Percentiles rank a stretch among this genome's conserved stretches.
phyloP scores from a whole-genome alignment of 2,329 filamentous ascomycete species.

The Penicillium decumbens region DNA sequence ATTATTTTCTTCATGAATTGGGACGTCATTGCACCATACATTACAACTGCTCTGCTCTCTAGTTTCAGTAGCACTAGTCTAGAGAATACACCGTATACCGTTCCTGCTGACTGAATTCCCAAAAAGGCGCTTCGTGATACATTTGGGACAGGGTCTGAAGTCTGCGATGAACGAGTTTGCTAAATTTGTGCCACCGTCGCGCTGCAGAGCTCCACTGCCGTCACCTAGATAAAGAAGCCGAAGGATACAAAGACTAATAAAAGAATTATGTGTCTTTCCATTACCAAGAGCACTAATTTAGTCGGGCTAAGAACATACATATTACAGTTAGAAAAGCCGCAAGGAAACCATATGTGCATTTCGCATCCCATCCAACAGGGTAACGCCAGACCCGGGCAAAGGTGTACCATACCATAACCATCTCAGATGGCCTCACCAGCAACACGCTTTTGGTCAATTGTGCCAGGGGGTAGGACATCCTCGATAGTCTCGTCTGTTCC shows the following conservation, averaged over 20 bases:
- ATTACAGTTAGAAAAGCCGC: background rate
- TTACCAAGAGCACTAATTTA: background rate
- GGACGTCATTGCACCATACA: background rate
- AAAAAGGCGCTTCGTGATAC: background rate
- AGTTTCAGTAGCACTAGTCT: background rate
- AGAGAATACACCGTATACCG: background rate
- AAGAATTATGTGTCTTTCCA: background rate
- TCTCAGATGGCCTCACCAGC: slow-evolving; percentile 8
- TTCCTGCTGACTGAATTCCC: background rate
- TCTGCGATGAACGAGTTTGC: background rate
- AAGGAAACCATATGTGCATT: background rate
- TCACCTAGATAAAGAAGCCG: background rate
- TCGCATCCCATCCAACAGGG: background rate
- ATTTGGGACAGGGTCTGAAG: background rate
- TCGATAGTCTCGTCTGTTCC: slow-evolving; percentile 74
- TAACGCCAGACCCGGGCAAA: background rate
- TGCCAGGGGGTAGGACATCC: slow-evolving; percentile 53
- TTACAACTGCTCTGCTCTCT: background rate
- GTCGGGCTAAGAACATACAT: background rate
- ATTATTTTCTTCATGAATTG: background rate
- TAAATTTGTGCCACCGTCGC: background rate
- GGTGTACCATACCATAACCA: background rate
- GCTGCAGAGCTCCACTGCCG: background rate
- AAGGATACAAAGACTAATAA: background rate
- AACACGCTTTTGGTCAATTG: slow-evolving; percentile 10